Percentiles rank a stretch among this genome's conserved stretches.
phyloP scores from a whole-genome alignment of 768 basidiomycete genomes.

The Trametes coccinea region DNA sequence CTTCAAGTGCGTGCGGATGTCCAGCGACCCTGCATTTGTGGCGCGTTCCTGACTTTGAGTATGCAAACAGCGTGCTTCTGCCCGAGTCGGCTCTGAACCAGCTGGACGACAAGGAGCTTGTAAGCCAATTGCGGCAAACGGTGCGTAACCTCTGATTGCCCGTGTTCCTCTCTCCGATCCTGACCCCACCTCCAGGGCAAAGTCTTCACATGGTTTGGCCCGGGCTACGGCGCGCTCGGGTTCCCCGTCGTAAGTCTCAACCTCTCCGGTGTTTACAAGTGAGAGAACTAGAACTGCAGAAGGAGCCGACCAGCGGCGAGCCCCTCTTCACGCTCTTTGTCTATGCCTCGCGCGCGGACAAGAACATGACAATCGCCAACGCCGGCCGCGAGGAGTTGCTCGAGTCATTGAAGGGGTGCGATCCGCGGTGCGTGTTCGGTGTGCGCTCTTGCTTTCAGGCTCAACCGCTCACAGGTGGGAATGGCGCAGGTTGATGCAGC shows the following conservation, averaged over 20 bases:
- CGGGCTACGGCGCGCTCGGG: slow-evolving; percentile 18
- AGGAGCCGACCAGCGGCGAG: slow-evolving; percentile 5
- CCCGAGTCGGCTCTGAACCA: slow-evolving; percentile 11
- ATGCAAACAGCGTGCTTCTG: slow-evolving; percentile 10
- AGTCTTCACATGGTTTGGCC: slow-evolving; percentile 17
- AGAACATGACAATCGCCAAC: background rate
- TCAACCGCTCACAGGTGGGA: background rate
- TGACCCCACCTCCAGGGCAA: slow-evolving; percentile 11
- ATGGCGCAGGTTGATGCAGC: slow-evolving; percentile 18
- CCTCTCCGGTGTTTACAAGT: background rate
- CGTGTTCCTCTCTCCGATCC: background rate
- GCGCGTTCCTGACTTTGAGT: background rate
- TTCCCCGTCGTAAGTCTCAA: slow-evolving; percentile 19
- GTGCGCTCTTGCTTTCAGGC: background rate
- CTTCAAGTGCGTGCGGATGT: slow-evolving; percentile 20
- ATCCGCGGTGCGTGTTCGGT: slow-evolving; percentile 19
- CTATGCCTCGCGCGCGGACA: background rate
- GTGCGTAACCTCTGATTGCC: background rate
- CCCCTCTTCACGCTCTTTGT: slow-evolving; percentile 10
- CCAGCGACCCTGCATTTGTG: background rate
- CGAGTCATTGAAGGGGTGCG: slow-evolving; percentile 14
- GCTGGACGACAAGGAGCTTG: slow-evolving; percentile 13
- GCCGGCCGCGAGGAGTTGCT: slow-evolving; percentile 7
- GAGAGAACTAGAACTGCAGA: background rate
- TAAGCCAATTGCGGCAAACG: slow-evolving; percentile 3